Evolutionary conservation across 2,329 filamentous ascomycete species (phyloP).

Genomic region (Xylaria sp.): DNA sequence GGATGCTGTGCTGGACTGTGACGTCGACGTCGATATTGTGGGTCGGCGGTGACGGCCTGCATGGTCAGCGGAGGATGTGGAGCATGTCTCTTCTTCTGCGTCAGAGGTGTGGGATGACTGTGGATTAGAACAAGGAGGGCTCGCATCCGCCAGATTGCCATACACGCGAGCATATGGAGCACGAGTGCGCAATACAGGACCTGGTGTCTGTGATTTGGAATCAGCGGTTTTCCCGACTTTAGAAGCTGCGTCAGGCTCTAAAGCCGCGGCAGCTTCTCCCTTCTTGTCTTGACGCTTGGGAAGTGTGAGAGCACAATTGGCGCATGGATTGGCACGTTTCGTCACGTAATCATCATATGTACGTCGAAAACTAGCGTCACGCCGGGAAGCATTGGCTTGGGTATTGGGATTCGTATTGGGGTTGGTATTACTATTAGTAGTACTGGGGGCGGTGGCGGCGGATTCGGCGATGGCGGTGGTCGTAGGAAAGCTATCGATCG

Average conservation of each 20-base stretch:
- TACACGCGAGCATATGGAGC: constrained; percentile 57
- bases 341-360: constrained; percentile 63
- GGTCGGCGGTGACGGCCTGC: constrained; percentile 38
- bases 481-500: constrained; percentile 31
- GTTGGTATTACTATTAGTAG: not conserved
- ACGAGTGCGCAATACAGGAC: constrained; percentile 55
- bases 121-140: constrained; percentile 49
- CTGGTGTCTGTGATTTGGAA: constrained; percentile 37
- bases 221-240: constrained; percentile 21
- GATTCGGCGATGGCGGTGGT: not conserved
- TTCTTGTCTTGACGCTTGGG: constrained; percentile 38
- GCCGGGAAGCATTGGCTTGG: constrained; percentile 31
- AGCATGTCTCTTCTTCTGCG: constrained; percentile 41
- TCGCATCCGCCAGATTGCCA: constrained; percentile 39
- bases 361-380: constrained; percentile 55
- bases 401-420: constrained; percentile 10
- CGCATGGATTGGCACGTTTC: constrained; percentile 58
- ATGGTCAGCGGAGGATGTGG: constrained; percentile 21
- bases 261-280: constrained; percentile 4
- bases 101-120: constrained; percentile 45
- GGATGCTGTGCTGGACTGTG: constrained; percentile 50
- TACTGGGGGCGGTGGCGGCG: constrained; percentile 6
- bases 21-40: constrained; percentile 39
- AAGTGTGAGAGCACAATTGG: constrained; percentile 63
- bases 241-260: not conserved